Percentiles rank a stretch among this genome's conserved stretches.
These are phyloP conservation scores for Russula compacta DNA, from an alignment of 768 basidiomycete genomes.

Conservation along the genomic window DNA sequence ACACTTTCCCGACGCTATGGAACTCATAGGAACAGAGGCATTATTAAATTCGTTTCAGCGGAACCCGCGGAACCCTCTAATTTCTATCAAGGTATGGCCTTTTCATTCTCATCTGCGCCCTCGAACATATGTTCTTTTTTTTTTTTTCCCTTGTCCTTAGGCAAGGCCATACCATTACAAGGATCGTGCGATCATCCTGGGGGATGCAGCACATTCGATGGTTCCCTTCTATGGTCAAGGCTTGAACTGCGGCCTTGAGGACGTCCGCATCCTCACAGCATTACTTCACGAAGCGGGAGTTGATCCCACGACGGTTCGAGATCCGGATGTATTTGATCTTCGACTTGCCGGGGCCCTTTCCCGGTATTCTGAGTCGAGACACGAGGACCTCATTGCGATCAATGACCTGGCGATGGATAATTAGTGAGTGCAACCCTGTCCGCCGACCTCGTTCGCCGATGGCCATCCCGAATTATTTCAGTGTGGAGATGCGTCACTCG, in stretches of 20 bases:
- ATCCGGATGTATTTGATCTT: slow-evolving; percentile 38
- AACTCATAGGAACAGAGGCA: slow-evolving; percentile 71
- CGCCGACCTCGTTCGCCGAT: slow-evolving; percentile 5
- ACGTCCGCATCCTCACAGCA: slow-evolving; percentile 80
- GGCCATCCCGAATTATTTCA: slow-evolving; percentile 29
- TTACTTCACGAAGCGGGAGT: slow-evolving; percentile 68
- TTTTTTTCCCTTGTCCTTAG: slow-evolving; percentile 31
- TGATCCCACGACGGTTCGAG: slow-evolving; percentile 33
- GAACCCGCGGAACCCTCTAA: slow-evolving; percentile 84
- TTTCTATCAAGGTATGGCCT: slow-evolving; percentile 78
- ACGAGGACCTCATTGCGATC: slow-evolving; percentile 86
- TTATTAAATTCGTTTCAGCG: slow-evolving; percentile 68
- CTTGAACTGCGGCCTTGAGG: slow-evolving; percentile 94
- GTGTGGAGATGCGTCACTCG: slow-evolving; percentile 89
- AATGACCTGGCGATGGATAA: slow-evolving; percentile 91
- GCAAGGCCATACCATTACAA: slow-evolving; percentile 83
- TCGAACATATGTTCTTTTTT: slow-evolving; percentile 1
- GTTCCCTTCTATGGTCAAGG: slow-evolving; percentile 98
- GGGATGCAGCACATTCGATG: slow-evolving; percentile 97
- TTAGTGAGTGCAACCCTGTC: slow-evolving; percentile 58
- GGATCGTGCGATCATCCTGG: slow-evolving; percentile 79
- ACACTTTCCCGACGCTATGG: slow-evolving; percentile 84
- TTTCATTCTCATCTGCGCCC: slow-evolving; percentile 17
- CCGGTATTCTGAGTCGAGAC: slow-evolving; percentile 72
- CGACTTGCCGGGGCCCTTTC: slow-evolving; percentile 57